phyloP scores from a whole-genome alignment of 345 rosid genomes.

The Lepidium sativum region DNA sequence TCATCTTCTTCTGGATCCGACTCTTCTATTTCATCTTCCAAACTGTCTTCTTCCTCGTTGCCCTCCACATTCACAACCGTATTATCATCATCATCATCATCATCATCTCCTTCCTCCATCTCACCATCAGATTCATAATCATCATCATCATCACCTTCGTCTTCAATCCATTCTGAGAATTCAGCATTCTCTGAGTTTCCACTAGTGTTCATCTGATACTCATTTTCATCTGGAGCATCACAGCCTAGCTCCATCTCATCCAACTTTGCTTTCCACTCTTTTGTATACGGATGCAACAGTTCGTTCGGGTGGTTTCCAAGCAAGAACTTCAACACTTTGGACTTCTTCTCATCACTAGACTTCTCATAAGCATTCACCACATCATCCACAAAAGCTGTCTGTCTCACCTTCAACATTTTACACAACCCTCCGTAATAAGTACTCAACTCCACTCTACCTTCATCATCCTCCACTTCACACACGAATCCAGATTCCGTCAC shows the following conservation, averaged over 20 bases:
- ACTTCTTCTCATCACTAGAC: conserved; percentile 68
- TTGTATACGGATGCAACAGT: conserved; percentile 83
- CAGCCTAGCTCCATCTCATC: conserved; percentile 97
- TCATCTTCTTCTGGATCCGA: conserved; percentile 42
- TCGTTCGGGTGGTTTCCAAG: conserved; percentile 57
- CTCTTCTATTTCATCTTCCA: conserved; percentile 36
- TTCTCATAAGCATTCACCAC: conserved; percentile 81
- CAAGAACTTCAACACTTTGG: conserved; percentile 66
- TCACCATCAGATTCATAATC: conserved; percentile 19
- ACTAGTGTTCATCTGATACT: conserved; percentile 19
- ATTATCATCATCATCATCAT: too few species aligned
- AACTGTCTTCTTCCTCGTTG: conserved; percentile 27
- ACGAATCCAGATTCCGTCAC: conserved; percentile 47
- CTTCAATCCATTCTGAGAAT: conserved; percentile 60
- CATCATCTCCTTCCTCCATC: conserved; percentile 26
- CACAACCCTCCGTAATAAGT: conserved; percentile 82
- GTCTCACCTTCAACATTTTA: conserved; percentile 72
- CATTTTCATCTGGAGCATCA: conserved; percentile 86
- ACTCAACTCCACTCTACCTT: conserved; percentile 53
- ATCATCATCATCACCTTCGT: conserved; percentile 37
- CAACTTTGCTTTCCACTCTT: conserved; percentile 88
- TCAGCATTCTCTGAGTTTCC: conserved; percentile 29
- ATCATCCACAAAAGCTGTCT: conserved; percentile 88
- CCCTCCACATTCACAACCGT: conserved; percentile 36
- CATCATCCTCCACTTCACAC: conserved; percentile 57